These are phyloP conservation scores for Candida argentea DNA, from an alignment of 805 yeast species.

Conservation along the genomic window DNA sequence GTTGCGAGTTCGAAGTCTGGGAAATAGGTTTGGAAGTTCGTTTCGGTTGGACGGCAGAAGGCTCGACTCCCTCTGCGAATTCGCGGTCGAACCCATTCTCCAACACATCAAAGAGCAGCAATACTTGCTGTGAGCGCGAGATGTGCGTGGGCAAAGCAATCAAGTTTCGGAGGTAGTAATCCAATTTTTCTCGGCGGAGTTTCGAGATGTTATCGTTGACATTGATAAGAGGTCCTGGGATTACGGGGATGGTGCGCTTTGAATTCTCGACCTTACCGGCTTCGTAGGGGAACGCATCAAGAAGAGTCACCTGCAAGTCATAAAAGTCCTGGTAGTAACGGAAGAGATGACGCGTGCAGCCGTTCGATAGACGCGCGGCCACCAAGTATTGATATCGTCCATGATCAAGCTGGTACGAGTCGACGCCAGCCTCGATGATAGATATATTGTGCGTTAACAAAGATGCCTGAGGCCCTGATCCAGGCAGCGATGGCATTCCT, in stretches of 20 bases:
- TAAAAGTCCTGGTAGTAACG: slow-evolving; percentile 94
- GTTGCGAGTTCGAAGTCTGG: slow-evolving; percentile 35
- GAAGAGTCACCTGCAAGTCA: slow-evolving; percentile 76
- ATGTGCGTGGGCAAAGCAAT: slow-evolving; percentile 69
- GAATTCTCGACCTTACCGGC: slow-evolving; percentile 79
- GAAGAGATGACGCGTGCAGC: slow-evolving; percentile 62
- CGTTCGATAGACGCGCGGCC: slow-evolving; percentile 55
- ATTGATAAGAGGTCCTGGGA: slow-evolving; percentile 91
- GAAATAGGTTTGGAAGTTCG: slow-evolving; percentile 27
- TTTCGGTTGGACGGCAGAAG: too few species aligned
- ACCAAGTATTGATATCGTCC: slow-evolving; percentile 87
- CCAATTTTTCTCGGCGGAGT: slow-evolving; percentile 44
- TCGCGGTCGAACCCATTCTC: slow-evolving; percentile 55
- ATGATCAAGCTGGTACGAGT: slow-evolving; percentile 66
- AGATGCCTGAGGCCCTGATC: slow-evolving; percentile 19
- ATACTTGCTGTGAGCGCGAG: slow-evolving; percentile 57
- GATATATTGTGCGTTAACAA: slow-evolving; percentile 21
- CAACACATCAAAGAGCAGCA: slow-evolving; percentile 56
- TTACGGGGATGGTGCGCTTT: slow-evolving; percentile 77
- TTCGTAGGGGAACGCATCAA: slow-evolving; percentile 82
- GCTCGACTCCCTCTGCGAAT: slow-evolving; percentile 2
- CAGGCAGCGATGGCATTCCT: too few species aligned
- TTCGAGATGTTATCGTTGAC: slow-evolving; percentile 67
- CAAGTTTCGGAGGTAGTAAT: slow-evolving; percentile 44
- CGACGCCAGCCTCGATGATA: slow-evolving; percentile 63